Evolutionary conservation across 2,329 filamentous ascomycete species (phyloP).

Genomic region (Colletotrichum shisoi): DNA sequence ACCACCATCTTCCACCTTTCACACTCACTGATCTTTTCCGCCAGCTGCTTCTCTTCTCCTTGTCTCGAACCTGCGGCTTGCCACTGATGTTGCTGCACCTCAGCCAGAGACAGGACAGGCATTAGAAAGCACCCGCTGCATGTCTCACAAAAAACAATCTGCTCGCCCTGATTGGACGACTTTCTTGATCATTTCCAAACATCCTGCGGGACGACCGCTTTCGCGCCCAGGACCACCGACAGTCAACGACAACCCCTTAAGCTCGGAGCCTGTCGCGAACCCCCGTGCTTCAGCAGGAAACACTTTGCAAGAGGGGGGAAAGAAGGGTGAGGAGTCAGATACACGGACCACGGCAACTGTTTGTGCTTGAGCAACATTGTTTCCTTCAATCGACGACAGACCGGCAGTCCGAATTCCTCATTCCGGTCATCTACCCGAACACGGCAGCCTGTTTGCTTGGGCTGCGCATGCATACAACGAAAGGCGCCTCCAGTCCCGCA

Average conservation of each 20-base stretch:
- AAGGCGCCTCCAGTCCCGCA: conserved; percentile 31
- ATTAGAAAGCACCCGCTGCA: conserved; percentile 24
- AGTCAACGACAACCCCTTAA: conserved; percentile 35
- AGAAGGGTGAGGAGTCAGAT: conserved; percentile 19
- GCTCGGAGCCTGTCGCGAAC: conserved; percentile 25
- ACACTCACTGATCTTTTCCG: conserved; percentile 4
- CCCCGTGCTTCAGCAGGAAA: conserved; percentile 11
- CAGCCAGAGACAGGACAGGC: conserved; percentile 36
- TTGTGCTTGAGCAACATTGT: conserved; percentile 8
- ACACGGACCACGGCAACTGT: conserved; percentile 13
- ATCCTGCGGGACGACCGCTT: conserved; percentile 18
- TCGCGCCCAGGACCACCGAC: conserved; percentile 16
- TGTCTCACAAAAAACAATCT: conserved; percentile 23
- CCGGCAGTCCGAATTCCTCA: conserved; percentile 13
- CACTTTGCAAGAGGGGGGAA: conserved; percentile 28
- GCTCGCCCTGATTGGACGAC: conserved; percentile 27
- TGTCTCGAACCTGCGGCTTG: conserved; percentile 3
- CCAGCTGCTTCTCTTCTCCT: not conserved
- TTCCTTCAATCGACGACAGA: conserved; percentile 14
- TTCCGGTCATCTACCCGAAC: conserved; percentile 29
- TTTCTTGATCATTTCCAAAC: conserved; percentile 26
- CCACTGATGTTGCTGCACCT: conserved; percentile 25
- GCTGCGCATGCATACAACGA: conserved; percentile 30
- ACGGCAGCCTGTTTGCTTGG: conserved; percentile 26
- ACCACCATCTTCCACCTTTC: conserved; percentile 12